These are phyloP conservation scores for Pezizomycotina sp. DNA, from an alignment of 2,329 filamentous ascomycete species.

Conservation along the genomic window DNA sequence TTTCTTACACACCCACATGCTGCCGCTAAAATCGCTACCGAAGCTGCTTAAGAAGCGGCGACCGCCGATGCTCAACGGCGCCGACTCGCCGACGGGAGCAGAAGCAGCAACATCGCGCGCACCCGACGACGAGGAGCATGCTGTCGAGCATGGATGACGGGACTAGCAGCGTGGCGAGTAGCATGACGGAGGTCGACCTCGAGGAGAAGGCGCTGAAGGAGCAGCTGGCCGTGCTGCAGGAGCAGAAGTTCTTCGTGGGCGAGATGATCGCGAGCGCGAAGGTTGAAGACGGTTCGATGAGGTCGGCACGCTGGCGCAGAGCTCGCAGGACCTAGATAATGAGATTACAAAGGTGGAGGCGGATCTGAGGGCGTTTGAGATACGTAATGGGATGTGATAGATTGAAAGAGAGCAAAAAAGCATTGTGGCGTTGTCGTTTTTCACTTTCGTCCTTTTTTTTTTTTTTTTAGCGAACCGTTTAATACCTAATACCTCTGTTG, in stretches of 20 bases:
- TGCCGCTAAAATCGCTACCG: constrained; percentile 62
- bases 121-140: constrained; percentile 7
- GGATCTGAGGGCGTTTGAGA: constrained; percentile 50
- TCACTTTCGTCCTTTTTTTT: constrained; percentile 26
- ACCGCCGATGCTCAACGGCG: too few relatives aligned
- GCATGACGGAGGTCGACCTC: constrained; percentile 51
- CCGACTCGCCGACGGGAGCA: too few relatives aligned
- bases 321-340: constrained; percentile 62
- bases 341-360: constrained; percentile 55
- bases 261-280: constrained; percentile 69
- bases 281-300: constrained; percentile 68
- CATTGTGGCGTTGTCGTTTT: constrained; percentile 25
- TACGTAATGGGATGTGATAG: constrained; percentile 11
- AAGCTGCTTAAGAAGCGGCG: constrained; percentile 39
- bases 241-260: constrained; percentile 77
- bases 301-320: constrained; percentile 59
- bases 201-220: constrained; percentile 75
- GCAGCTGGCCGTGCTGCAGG: constrained; percentile 66
- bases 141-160: constrained; percentile 14
- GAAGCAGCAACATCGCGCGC: constrained; percentile 7
- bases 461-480: constrained; percentile 1
- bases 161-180: constrained; percentile 35
- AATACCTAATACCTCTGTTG: not conserved
- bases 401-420: constrained; percentile 27
- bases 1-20: constrained; percentile 80